These are phyloP conservation scores for Metarhizium brunneum DNA, from an alignment of 2,329 filamentous ascomycete species.

Conservation along the genomic window DNA sequence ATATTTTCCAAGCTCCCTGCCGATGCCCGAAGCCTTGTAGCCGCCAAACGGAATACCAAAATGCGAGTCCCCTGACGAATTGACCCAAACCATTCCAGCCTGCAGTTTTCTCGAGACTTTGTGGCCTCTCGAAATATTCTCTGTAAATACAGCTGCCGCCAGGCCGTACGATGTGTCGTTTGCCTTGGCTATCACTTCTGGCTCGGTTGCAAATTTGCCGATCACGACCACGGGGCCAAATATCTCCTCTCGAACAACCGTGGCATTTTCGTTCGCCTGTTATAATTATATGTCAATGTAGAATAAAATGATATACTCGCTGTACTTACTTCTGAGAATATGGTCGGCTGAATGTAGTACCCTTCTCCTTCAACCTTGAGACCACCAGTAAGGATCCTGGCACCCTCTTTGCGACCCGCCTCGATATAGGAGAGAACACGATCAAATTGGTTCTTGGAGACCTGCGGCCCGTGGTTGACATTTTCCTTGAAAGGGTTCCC, in stretches of 20 bases:
- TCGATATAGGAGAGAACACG: constrained; percentile 62
- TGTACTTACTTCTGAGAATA: constrained; percentile 30
- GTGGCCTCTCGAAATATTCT: constrained; percentile 42
- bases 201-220: constrained; percentile 30
- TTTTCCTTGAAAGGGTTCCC: constrained; percentile 61
- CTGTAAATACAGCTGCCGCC: constrained; percentile 51
- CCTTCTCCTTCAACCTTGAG: constrained; percentile 28
- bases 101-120: constrained; percentile 47
- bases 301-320: too few relatives aligned
- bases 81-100: constrained; percentile 48
- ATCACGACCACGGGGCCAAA: constrained; percentile 36
- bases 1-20: constrained; percentile 34
- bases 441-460: constrained; percentile 63
- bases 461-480: constrained; percentile 68
- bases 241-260: constrained; percentile 34
- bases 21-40: constrained; percentile 33
- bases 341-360: constrained; percentile 36
- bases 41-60: constrained; percentile 35
- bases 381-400: constrained; percentile 47
- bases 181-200: constrained; percentile 31
- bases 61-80: constrained; percentile 35
- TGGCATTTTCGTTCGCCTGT: background rate
- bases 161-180: constrained; percentile 52
- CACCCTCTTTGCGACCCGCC: constrained; percentile 58
- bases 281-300: background rate